These are phyloP conservation scores for Neurospora hispaniola DNA, from an alignment of 495 filamentous ascomycete species.

Conservation along the genomic window DNA sequence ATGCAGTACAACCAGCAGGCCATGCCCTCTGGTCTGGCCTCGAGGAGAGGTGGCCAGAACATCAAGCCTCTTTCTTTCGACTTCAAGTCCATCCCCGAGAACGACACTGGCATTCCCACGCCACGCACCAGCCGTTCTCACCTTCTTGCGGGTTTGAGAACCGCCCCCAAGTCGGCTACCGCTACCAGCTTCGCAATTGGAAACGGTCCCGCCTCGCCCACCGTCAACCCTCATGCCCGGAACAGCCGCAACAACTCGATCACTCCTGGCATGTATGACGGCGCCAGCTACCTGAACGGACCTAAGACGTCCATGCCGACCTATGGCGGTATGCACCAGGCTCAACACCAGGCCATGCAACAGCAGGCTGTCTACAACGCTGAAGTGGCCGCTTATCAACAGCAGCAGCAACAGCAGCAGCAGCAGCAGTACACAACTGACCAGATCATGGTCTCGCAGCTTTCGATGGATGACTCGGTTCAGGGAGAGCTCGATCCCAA, in stretches of 20 bases:
- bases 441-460: conserved; percentile 72
- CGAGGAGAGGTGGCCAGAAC: conserved; percentile 63
- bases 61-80: conserved; percentile 83
- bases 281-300: conserved; percentile 30
- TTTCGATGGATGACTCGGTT: conserved; percentile 57
- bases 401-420: conserved; percentile 32
- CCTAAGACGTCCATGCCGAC: conserved; percentile 45
- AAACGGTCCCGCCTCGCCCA: conserved; percentile 54
- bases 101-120: conserved; percentile 52
- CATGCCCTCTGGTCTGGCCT: conserved; percentile 73
- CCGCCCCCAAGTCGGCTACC: conserved; percentile 77
- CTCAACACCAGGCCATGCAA: conserved; percentile 10
- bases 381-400: conserved; percentile 4
- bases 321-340: conserved; percentile 18
- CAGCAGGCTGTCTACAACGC: conserved; percentile 2
- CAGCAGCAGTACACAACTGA: conserved; percentile 43
- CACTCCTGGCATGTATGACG: conserved; percentile 37
- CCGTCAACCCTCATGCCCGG: conserved; percentile 18
- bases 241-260: conserved; percentile 42
- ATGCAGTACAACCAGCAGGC: conserved; percentile 64
- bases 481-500: conserved; percentile 68
- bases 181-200: conserved; percentile 44
- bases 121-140: conserved; percentile 92
- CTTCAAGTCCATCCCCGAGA: conserved; percentile 37
- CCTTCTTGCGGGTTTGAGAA: conserved; percentile 85